A percentile compares a stretch with the other conserved stretches of the same genome.
These are phyloP conservation scores for Plantago ovata DNA, from an alignment of 257 asterid species.

Conservation along the genomic window DNA sequence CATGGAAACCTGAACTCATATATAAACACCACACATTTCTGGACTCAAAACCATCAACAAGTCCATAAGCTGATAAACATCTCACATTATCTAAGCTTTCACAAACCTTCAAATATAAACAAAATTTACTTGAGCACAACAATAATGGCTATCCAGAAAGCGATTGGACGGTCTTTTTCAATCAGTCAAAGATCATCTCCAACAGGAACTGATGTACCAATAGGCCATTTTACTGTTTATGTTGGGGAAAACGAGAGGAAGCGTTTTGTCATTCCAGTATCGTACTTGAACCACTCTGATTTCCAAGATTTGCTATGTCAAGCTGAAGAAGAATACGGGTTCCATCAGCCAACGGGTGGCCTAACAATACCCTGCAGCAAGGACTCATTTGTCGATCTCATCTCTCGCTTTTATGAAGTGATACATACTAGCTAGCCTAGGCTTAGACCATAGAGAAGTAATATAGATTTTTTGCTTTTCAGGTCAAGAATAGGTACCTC, in stretches of 20 bases:
- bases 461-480: neutral
- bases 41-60: neutral
- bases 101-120: neutral
- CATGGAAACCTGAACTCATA: neutral
- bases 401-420: conserved; percentile 20
- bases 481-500: neutral
- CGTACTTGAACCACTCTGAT: conserved; percentile 5
- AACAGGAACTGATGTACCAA: conserved; percentile 20
- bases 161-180: conserved; percentile 20
- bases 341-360: conserved; percentile 30
- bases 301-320: conserved; percentile 21
- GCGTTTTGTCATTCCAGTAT: conserved; percentile 25
- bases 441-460: no score
- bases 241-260: conserved; percentile 29
- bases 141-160: conserved; percentile 30
- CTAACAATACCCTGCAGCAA: conserved; percentile 22
- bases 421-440: neutral
- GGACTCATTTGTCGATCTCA: conserved; percentile 17
- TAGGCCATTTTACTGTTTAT: conserved; percentile 29
- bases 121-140: neutral
- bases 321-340: conserved; percentile 22
- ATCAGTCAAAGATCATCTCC: conserved; percentile 4
- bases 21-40: conserved; percentile 1
- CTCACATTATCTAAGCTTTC: neutral
- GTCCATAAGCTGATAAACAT: neutral